A percentile compares a stretch with the other conserved stretches of the same genome.
phyloP scores from a whole-genome alignment of 306 rosid genomes.

The Echinosophora koreensis region DNA sequence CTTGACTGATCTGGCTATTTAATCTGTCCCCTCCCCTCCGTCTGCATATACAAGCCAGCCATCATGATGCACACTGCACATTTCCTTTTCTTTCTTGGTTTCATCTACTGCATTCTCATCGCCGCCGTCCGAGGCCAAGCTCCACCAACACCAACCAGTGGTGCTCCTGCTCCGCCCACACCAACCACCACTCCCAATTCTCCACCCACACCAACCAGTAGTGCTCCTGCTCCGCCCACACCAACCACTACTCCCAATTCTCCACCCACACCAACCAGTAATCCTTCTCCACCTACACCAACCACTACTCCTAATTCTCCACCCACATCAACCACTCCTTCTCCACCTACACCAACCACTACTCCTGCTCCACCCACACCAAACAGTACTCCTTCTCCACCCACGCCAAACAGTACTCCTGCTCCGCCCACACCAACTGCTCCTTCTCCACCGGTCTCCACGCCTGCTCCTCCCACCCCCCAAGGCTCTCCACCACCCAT shows the following conservation, averaged over 20 bases:
- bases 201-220: slow-evolving; percentile 54
- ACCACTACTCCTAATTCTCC: slow-evolving; percentile 34
- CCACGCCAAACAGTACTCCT: slow-evolving; percentile 54
- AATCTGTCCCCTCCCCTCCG: background rate
- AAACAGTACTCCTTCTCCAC: slow-evolving; percentile 46
- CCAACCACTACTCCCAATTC: background rate
- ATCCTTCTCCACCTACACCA: too few species aligned
- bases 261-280: slow-evolving; percentile 43
- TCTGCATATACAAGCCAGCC: too few species aligned
- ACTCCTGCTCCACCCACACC: slow-evolving; percentile 47
- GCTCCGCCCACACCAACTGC: slow-evolving; percentile 48
- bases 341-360: slow-evolving; percentile 56
- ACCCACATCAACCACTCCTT: slow-evolving; percentile 54
- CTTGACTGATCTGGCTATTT: background rate
- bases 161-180: slow-evolving; percentile 46
- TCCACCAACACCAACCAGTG: slow-evolving; percentile 66
- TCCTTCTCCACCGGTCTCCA: background rate
- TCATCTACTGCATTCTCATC: slow-evolving; percentile 58
- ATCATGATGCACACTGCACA: slow-evolving; percentile 41
- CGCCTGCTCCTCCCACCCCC: slow-evolving; percentile 49
- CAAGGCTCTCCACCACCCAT: slow-evolving; percentile 32
- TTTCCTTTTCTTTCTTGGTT: slow-evolving; percentile 45
- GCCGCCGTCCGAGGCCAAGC: slow-evolving; percentile 71
- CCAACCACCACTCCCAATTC: background rate
- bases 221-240: slow-evolving; percentile 46